phyloP scores from a whole-genome alignment of 169 alveolate species.

The Cryptosporidium meleagridis region DNA sequence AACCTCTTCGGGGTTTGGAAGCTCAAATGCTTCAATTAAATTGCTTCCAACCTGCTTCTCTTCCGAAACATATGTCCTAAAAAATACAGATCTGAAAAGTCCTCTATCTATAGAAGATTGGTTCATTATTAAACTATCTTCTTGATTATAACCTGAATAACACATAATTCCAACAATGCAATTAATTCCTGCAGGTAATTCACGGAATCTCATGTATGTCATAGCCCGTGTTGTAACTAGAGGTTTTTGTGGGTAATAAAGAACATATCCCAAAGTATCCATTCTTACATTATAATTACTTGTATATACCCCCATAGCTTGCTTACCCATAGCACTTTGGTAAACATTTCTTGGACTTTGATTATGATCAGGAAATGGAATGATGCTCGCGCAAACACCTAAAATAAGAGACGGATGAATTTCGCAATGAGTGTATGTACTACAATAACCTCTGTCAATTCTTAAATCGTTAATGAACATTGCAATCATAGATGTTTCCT shows the following conservation, averaged over 20 bases:
- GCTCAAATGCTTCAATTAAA: slow-evolving; percentile 92
- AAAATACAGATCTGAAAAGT: slow-evolving; percentile 97
- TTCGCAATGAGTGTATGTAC: slow-evolving; percentile 99
- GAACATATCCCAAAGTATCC: slow-evolving; percentile 98
- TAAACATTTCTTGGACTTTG: slow-evolving; percentile 99
- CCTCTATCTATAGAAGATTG: slow-evolving; percentile 98
- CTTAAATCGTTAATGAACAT: slow-evolving; percentile 95
- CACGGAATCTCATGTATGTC: slow-evolving; percentile 97
- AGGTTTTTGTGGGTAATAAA: slow-evolving; percentile 99
- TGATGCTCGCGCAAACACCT: slow-evolving; percentile 99
- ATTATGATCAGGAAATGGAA: slow-evolving; percentile 99
- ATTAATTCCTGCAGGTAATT: slow-evolving; percentile 99
- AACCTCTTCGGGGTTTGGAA: slow-evolving; percentile 88
- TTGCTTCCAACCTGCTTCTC: slow-evolving; percentile 92
- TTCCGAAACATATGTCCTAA: slow-evolving; percentile 95
- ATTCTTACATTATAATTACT: slow-evolving; percentile 96
- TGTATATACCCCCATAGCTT: slow-evolving; percentile 99
- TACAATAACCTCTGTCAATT: slow-evolving; percentile 85
- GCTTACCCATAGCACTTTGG: slow-evolving; percentile 99
- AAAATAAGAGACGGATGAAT: slow-evolving; percentile 99
- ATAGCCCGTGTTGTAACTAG: slow-evolving; percentile 97
- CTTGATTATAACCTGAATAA: slow-evolving; percentile 99
- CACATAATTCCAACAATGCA: slow-evolving; percentile 98
- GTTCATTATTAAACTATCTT: slow-evolving; percentile 98
- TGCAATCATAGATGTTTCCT: slow-evolving; percentile 99